phyloP scores from a whole-genome alignment of 2,329 filamentous ascomycete species.

The Fusarium caatingaense region DNA sequence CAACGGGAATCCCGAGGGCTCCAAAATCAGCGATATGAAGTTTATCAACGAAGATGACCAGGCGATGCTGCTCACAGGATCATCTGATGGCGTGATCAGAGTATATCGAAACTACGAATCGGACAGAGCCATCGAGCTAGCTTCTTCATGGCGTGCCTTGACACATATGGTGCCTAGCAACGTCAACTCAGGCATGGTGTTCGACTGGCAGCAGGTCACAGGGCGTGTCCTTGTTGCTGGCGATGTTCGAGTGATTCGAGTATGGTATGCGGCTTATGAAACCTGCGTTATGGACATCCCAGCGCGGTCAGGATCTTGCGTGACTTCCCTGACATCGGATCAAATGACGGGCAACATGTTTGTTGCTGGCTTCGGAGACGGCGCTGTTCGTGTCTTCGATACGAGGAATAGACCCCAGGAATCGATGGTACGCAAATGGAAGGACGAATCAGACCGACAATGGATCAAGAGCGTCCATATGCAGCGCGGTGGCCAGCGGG shows the following conservation, averaged over 20 bases:
- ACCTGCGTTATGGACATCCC: constrained; percentile 94
- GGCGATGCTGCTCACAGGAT: constrained; percentile 92
- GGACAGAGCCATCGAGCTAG: constrained; percentile 80
- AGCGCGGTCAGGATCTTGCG: constrained; percentile 92
- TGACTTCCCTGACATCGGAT: constrained; percentile 94
- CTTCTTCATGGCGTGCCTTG: constrained; percentile 89
- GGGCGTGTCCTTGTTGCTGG: constrained; percentile 95
- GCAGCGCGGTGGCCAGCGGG: constrained; percentile 92
- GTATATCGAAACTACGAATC: constrained; percentile 93
- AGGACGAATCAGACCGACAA: constrained; percentile 83
- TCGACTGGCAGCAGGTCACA: constrained; percentile 99
- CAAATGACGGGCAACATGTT: constrained; percentile 98
- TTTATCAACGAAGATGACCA: constrained; percentile 99
- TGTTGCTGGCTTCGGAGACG: constrained; percentile 95
- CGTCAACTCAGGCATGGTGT: constrained; percentile 93
- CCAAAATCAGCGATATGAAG: constrained; percentile 91
- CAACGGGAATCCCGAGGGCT: constrained; percentile 91
- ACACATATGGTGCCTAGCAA: constrained; percentile 95
- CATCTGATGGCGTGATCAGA: constrained; percentile 92
- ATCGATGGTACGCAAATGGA: constrained; percentile 96
- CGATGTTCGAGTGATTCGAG: constrained; percentile 92
- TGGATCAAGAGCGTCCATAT: constrained; percentile 98
- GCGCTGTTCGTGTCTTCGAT: constrained; percentile 93
- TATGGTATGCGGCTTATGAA: constrained; percentile 96
- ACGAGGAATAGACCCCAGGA: constrained; percentile 85